Evolutionary conservation across 2,329 filamentous ascomycete genomes (phyloP).

Genomic region (Periglandula ipomoeae): DNA sequence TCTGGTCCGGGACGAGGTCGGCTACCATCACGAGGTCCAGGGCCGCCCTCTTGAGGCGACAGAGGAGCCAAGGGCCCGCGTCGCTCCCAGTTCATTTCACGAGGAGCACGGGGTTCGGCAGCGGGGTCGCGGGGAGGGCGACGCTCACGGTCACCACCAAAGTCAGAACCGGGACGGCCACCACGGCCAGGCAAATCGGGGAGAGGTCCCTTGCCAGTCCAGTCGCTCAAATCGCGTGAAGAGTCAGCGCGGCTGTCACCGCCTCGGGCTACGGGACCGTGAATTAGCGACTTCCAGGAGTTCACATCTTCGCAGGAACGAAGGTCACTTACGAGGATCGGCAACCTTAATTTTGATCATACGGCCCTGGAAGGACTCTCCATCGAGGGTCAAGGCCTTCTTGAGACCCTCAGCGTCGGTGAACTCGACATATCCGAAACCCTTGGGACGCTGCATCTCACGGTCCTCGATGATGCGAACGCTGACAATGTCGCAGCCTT

Average conservation of each 20-base stretch:
- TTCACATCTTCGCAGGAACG: background rate
- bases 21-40: constrained; percentile 45
- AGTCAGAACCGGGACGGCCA: constrained; percentile 38
- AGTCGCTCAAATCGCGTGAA: constrained; percentile 74
- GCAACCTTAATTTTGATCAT: constrained; percentile 91
- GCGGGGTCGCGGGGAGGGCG: constrained; percentile 56
- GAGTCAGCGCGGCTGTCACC: constrained; percentile 53
- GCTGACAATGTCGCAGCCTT: constrained; percentile 74
- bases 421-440: constrained; percentile 97
- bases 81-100: constrained; percentile 85
- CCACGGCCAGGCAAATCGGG: constrained; percentile 55
- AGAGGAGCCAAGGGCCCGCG: constrained; percentile 80
- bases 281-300: too few species aligned
- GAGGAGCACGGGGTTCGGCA: constrained; percentile 51
- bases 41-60: constrained; percentile 39
- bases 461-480: constrained; percentile 97
- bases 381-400: constrained; percentile 77
- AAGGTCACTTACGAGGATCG: constrained; percentile 72
- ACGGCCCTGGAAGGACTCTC: constrained; percentile 75
- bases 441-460: constrained; percentile 87
- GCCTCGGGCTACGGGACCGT: constrained; percentile 70
- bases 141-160: constrained; percentile 40
- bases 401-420: constrained; percentile 79
- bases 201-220: constrained; percentile 87
- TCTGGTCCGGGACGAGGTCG: constrained; percentile 37